Conservation (phyloP, 805 yeast species). For the Candida lessepsii region DNA sequence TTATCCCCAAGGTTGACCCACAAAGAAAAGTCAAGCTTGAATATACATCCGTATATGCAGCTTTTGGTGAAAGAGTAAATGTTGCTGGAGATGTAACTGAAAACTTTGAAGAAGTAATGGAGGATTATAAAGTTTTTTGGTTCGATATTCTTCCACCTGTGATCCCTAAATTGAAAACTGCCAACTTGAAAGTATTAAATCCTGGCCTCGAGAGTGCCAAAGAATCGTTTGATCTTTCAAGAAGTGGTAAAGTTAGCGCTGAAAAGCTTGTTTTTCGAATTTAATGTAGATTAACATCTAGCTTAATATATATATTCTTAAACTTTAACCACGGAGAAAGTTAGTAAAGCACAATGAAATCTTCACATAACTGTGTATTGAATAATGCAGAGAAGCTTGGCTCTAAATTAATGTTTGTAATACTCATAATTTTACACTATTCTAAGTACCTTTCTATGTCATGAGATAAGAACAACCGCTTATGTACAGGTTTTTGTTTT, state of each 20-base stretch:
- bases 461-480: no score
- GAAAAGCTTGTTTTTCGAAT: slow-evolving; percentile 39
- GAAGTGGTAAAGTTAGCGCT: slow-evolving; percentile 40
- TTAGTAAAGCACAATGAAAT: no score
- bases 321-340: no score
- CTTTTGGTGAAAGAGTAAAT: neutral
- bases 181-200: slow-evolving; percentile 25
- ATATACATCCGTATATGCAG: slow-evolving; percentile 1
- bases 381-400: no score
- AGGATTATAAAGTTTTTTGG: slow-evolving; percentile 22
- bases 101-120: neutral
- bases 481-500: no score
- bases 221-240: slow-evolving; percentile 38
- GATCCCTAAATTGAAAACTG: slow-evolving; percentile 18
- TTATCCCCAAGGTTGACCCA: neutral
- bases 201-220: slow-evolving; percentile 29
- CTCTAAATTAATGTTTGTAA: no score
- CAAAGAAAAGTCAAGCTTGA: slow-evolving; percentile 1
- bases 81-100: neutral
- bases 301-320: no score
- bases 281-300: no score
- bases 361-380: no score
- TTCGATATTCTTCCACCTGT: slow-evolving; percentile 19
- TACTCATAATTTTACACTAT: no score
- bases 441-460: no score